Evolutionary conservation across 495 filamentous ascomycete genomes (phyloP), one percentile per base, ranked within the genome.

Genomic region (Penicillium bovifimosum): DNA sequence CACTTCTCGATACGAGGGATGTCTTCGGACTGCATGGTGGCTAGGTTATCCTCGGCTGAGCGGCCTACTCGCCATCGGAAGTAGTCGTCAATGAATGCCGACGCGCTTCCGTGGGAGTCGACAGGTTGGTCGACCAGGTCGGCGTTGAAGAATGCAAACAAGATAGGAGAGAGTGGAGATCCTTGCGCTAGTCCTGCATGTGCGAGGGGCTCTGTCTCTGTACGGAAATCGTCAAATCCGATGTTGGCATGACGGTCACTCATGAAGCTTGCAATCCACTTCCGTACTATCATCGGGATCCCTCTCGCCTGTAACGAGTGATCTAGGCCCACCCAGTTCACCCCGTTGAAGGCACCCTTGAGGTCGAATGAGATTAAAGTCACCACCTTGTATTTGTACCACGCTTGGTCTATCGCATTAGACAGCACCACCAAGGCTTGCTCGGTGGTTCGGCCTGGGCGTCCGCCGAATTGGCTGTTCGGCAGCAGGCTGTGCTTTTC

Each of bases 111-210:
- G n/a, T n/a, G n/a, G n/a, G n/a, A n/a, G n/a, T n/a, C n/a, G n/a
- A n/a, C n/a, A n/a, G n/a, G n/a, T n/a, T n/a, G n/a, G n/a, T n/a
- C n/a, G n/a, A n/a, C n/a, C n/a, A n/a, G n/a, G n/a, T n/a, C n/a
- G n/a, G n/a, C n/a, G n/a, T n/a, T n/a, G 32, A 61, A 69, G 50
- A 67, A 65, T 27, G 39, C 14, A 33, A 64, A 69, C 7, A 67
- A 33, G 36, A 69, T 61, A 6, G 62, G 59, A 0, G 60, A 67
- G 2, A 69, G 49, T 1, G 58, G 60, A 0, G 56, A 69, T 1
- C 60, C 60, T 41, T 69, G 56, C 4, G 64, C 60, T 6, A 69
- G 56, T 3, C 61, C 61, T 3, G 61, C 51, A 18, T 69, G 53
- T 9, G 13, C 55, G n/a, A 66, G 56, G 0, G 39, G 54, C 7